phyloP scores from a whole-genome alignment of 768 basidiomycete species.

The Auricularia cornea region DNA sequence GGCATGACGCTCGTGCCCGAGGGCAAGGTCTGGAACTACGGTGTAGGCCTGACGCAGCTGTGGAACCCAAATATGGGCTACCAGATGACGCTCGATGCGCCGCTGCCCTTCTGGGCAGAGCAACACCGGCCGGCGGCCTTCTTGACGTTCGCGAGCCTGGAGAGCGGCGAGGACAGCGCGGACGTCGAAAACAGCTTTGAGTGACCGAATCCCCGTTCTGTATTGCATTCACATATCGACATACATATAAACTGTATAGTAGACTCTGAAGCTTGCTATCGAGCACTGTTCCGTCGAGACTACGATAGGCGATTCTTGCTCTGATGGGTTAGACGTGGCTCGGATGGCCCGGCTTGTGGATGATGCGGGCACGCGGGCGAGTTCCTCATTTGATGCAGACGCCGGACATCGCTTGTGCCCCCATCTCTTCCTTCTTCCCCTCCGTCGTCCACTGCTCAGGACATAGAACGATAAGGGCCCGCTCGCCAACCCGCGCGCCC shows the following conservation, averaged over 20 bases:
- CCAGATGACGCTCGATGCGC: slow-evolving; percentile 83
- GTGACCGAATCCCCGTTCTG: slow-evolving; percentile 27
- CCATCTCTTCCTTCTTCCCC: no score
- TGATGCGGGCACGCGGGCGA: no score
- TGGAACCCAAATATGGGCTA: slow-evolving; percentile 81
- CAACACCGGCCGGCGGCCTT: slow-evolving; percentile 92
- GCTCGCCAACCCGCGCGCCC: background rate
- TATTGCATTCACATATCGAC: background rate
- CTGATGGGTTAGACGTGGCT: no score
- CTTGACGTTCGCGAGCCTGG: slow-evolving; percentile 88
- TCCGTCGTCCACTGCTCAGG: no score
- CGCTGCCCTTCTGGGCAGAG: slow-evolving; percentile 91
- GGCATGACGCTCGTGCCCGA: slow-evolving; percentile 94
- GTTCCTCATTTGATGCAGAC: no score
- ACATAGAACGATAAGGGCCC: background rate
- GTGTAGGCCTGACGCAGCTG: slow-evolving; percentile 84
- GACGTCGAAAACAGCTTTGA: slow-evolving; percentile 95
- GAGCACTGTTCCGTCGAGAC: no score
- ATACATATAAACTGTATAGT: background rate
- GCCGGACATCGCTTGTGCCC: no score
- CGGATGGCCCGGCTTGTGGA: no score
- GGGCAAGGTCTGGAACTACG: slow-evolving; percentile 96
- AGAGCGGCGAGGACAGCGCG: slow-evolving; percentile 85
- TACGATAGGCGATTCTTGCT: no score
- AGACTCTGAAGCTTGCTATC: background rate